Conservation (phyloP, 257 asterid genomes). For the Jasminum sambac region DNA sequence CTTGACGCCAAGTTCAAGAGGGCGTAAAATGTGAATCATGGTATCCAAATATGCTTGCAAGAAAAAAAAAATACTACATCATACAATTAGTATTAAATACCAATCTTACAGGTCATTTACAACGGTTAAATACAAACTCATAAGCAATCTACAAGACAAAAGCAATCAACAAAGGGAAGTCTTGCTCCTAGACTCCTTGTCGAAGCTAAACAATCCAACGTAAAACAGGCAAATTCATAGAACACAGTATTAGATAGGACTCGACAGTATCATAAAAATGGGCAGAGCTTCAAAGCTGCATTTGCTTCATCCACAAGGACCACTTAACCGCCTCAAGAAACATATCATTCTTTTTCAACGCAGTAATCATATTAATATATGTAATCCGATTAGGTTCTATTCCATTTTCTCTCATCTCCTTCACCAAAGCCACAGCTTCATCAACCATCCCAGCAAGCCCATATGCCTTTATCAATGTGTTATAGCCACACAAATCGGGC, state of each 20-base stretch:
- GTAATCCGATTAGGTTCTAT: conserved; percentile 74
- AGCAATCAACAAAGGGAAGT: too few species aligned
- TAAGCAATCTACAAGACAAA: too few species aligned
- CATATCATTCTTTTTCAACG: conserved; percentile 73
- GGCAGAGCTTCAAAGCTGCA: conserved; percentile 44
- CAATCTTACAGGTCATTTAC: too few species aligned
- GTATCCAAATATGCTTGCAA: too few species aligned
- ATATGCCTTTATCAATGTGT: conserved; percentile 86
- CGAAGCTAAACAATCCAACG: too few species aligned
- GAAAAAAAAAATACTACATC: too few species aligned
- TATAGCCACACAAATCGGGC: conserved; percentile 85
- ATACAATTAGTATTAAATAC: too few species aligned
- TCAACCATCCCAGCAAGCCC: conserved; percentile 91
- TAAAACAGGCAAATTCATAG: too few species aligned
- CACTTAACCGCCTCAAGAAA: conserved; percentile 93
- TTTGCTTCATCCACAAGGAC: conserved; percentile 98
- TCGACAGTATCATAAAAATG: neutral
- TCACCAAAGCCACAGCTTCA: conserved; percentile 70
- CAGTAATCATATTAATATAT: conserved; percentile 60
- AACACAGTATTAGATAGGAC: neutral
- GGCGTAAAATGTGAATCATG: too few species aligned
- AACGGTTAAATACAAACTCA: too few species aligned
- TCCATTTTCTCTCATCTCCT: conserved; percentile 79
- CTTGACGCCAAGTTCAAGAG: too few species aligned
- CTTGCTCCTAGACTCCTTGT: too few species aligned